Evolutionary conservation across 176 grass and related monocot genomes (phyloP).

Genomic region (Triticum dicoccoides): DNA sequence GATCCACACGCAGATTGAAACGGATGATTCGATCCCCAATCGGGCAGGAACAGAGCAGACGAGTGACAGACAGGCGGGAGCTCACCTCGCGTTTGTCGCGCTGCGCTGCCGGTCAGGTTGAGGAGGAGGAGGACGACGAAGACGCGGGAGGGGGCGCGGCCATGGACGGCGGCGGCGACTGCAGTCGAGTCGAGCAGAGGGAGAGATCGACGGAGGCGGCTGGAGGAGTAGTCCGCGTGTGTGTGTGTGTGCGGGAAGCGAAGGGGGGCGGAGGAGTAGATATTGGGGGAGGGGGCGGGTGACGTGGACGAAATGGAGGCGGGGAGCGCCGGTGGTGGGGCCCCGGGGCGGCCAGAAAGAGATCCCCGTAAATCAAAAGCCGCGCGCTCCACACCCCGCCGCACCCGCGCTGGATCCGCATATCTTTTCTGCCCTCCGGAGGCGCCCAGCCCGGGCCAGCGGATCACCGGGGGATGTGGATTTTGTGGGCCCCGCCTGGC

Average conservation of each 20-base stretch:
- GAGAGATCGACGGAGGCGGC: not conserved
- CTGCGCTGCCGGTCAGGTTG: no score
- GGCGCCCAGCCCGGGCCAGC: no score
- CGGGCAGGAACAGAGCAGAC: rapidly evolving
- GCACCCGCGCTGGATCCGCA: not conserved
- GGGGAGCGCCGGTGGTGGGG: not conserved
- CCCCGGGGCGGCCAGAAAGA: not conserved
- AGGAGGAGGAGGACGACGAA: no score
- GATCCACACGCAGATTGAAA: not conserved
- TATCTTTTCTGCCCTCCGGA: not conserved
- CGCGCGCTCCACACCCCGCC: not conserved
- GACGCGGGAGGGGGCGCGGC: no score
- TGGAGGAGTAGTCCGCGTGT: no score
- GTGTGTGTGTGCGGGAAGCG: not conserved
- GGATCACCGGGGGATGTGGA: not conserved
- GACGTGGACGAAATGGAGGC: not conserved
- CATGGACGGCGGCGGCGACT: no score
- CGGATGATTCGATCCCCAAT: no score
- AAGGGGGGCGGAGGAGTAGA: not conserved
- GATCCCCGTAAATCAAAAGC: not conserved
- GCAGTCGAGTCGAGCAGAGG: not conserved
- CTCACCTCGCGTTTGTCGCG: not conserved
- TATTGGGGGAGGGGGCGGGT: not conserved
- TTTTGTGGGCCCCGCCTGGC: not conserved
- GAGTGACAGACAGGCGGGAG: not conserved